A percentile compares a stretch with the other conserved stretches of the same genome.
Conservation (phyloP, 306 rosid species). For the Astragalus glycyphyllos region DNA sequence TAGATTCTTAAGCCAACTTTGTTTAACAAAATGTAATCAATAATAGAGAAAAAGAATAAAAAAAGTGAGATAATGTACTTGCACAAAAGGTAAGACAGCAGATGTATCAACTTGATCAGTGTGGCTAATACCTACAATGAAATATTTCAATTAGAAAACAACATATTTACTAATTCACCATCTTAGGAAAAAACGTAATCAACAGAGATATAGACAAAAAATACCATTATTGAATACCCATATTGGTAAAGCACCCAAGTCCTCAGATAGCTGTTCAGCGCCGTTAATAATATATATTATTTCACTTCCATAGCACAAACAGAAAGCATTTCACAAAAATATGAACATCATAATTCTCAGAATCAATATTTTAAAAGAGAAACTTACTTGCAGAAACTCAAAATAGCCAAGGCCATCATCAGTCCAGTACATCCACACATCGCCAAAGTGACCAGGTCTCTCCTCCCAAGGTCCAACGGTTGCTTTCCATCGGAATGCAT, state of each 20-base stretch:
- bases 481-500: conserved; percentile 97
- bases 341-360: conserved; percentile 24
- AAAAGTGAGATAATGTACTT: conserved; percentile 50
- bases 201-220: conserved; percentile 27
- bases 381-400: conserved; percentile 88
- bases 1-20: conserved; percentile 2
- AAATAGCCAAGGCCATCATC: conserved; percentile 96
- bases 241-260: conserved; percentile 75
- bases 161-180: not conserved
- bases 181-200: conserved; percentile 8
- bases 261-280: conserved; percentile 84
- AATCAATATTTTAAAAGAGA: conserved; percentile 28
- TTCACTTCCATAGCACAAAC: conserved; percentile 26
- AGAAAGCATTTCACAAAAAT: conserved; percentile 10
- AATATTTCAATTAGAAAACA: conserved; percentile 41
- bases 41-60: not conserved
- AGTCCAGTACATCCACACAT: conserved; percentile 99
- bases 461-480: conserved; percentile 93
- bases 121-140: conserved; percentile 79
- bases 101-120: conserved; percentile 80
- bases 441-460: conserved; percentile 98
- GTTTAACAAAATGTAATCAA: not conserved
- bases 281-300: conserved; percentile 33
- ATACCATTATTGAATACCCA: conserved; percentile 99
- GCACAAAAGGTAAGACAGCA: conserved; percentile 74